phyloP scores from a whole-genome alignment of 2,329 filamentous ascomycete genomes.

The Alternaria gaisen region DNA sequence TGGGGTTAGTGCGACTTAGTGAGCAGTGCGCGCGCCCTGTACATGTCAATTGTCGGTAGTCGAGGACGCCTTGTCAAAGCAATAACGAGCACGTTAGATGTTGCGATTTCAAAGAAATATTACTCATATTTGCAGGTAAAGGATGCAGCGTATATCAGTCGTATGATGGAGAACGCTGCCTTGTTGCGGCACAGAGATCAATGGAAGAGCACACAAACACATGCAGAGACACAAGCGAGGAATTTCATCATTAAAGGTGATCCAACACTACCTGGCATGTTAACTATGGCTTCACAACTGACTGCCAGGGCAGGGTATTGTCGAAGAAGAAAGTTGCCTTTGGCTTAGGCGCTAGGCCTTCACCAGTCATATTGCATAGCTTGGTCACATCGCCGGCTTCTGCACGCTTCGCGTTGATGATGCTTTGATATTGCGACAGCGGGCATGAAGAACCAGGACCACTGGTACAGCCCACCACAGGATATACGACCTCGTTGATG shows the following conservation, averaged over 20 bases:
- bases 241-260: background rate
- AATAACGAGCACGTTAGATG: background rate
- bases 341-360: constrained; percentile 18
- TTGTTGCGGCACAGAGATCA: background rate
- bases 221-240: background rate
- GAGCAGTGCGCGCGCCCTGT: constrained; percentile 11
- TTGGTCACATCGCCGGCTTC: constrained; percentile 61
- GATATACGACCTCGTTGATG: constrained; percentile 69
- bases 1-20: constrained; percentile 3
- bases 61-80: background rate
- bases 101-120: background rate
- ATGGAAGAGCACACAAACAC: background rate
- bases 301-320: constrained; percentile 32
- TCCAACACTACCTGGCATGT: background rate
- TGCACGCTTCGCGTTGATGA: constrained; percentile 56
- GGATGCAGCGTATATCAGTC: background rate
- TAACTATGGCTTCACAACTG: constrained; percentile 30
- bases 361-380: constrained; percentile 52
- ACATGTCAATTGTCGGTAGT: constrained; percentile 10
- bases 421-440: constrained; percentile 41
- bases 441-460: constrained; percentile 59
- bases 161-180: background rate
- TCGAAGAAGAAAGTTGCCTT: constrained; percentile 41
- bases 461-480: constrained; percentile 62
- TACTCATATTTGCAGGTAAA: background rate